Evolutionary conservation across 2,329 filamentous ascomycete species (phyloP).

Genomic region (Graphilbum sp.): DNA sequence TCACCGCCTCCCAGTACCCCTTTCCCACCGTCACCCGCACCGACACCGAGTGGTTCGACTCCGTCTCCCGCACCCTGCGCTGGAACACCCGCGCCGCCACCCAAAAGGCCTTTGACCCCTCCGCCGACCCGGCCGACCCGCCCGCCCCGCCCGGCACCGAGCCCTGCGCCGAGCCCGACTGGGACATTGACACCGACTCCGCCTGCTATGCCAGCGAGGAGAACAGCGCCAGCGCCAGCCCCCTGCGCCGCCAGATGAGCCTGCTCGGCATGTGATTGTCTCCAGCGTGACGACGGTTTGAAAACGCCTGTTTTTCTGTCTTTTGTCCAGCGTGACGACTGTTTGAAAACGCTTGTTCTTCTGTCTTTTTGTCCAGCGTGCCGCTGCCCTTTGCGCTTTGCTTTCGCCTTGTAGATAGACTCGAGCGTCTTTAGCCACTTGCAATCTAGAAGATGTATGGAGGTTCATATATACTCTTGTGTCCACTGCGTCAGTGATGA

Average conservation of each 20-base stretch:
- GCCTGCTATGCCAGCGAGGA: conserved; percentile 58
- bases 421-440: no score
- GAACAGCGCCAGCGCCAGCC: conserved; percentile 49
- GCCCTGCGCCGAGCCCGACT: conserved; percentile 44
- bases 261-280: conserved; percentile 43
- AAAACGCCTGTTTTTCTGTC: background rate
- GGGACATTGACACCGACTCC: conserved; percentile 90
- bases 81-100: conserved; percentile 91
- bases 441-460: no score
- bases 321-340: no score
- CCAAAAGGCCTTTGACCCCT: conserved; percentile 71
- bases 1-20: conserved; percentile 88
- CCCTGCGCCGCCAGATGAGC: conserved; percentile 58
- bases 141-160: conserved; percentile 17
- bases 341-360: no score
- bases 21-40: conserved; percentile 91
- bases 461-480: no score
- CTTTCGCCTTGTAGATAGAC: no score
- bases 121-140: conserved; percentile 27
- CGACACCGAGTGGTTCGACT: conserved; percentile 91
- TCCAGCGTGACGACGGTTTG: no score
- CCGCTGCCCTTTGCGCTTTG: no score
- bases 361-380: no score
- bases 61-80: conserved; percentile 74
- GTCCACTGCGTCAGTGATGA: no score